Base-by-base conservation (phyloP, 768 basidiomycete species). In the Pulveroboletus sp. region DNA sequence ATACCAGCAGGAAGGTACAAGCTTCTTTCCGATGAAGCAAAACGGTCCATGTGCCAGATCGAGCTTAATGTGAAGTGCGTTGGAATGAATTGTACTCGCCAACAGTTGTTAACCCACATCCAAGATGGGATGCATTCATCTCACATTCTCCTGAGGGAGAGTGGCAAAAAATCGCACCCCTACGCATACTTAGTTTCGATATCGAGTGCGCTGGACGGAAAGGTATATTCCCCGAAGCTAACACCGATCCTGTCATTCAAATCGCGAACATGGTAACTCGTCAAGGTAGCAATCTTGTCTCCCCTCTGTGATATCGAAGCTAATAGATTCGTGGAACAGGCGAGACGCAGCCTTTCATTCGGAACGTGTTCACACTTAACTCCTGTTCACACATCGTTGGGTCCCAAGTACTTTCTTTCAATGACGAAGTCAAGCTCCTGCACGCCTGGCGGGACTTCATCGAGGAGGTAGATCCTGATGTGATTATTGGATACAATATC, bases 211-310 rank as follows among this genome's bases (percentile, higher is more conserved):
- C 96, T 0, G 96, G 96, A 19, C 75, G 96, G 22, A 97, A 97
- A 62, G 96, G 96, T 26, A 88, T 97, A 57, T 99, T 99, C 63
- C 96, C 96, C 0, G 96, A 98, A 62, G 78, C 96, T 8, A 74
- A 83, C 10, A 65, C 78, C 26, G 96, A 99, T 68, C 95, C 95
- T 9, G 92, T 99, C 47, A 98, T 98, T 59, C 96, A 98, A 63
- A 98, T 98, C 51, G 96, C 95, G 1, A 96, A 92, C 67, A 98
- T 98, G 96, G 95, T 98, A 11, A 97, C 94, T 30, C 79, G 89
- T 5, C 96, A 99, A 80, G 94, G 94, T 92, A 71, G 56, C 14
- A 3, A 26, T 22, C 2, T 34, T 8, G 3, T 37, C 6, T 11
- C 10, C 1, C 20, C n/a, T 19, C 1, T 38, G 19, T 19, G 20